These are phyloP conservation scores for Annulohypoxylon stygium DNA, from an alignment of 495 filamentous ascomycete genomes.

Conservation along the genomic window DNA sequence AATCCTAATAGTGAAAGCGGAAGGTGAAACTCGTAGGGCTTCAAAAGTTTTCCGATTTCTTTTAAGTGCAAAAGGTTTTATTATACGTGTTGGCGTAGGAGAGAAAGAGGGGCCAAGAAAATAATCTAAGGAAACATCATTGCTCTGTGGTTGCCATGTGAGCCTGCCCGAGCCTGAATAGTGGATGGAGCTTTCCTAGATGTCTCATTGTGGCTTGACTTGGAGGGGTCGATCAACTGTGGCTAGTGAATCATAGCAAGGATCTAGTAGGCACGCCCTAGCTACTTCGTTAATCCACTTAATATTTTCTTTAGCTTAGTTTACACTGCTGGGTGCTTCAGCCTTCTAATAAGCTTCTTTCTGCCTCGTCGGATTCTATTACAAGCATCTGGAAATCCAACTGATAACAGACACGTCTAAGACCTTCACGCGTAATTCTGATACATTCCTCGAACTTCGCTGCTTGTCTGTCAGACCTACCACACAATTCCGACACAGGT, in stretches of 20 bases:
- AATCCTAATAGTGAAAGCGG: slow-evolving; percentile 1
- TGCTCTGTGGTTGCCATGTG: slow-evolving; percentile 48
- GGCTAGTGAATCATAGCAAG: neutral
- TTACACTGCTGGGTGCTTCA: slow-evolving; percentile 10
- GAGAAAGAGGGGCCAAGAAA: slow-evolving; percentile 48
- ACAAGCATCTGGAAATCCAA: slow-evolving; percentile 9
- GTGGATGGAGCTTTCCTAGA: slow-evolving; percentile 32
- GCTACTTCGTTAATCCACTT: neutral
- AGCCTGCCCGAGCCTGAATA: slow-evolving; percentile 49
- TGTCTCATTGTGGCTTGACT: slow-evolving; percentile 31
- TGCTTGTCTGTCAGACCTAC: slow-evolving; percentile 12
- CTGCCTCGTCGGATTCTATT: slow-evolving; percentile 42
- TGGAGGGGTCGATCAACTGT: slow-evolving; percentile 37
- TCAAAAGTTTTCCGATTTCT: slow-evolving; percentile 11
- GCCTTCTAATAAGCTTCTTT: slow-evolving; percentile 34
- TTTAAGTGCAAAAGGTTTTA: slow-evolving; percentile 32
- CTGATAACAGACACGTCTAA: slow-evolving; percentile 10
- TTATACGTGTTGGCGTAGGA: slow-evolving; percentile 35
- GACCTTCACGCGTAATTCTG: neutral
- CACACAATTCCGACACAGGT: neutral
- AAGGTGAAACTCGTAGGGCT: neutral
- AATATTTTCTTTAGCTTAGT: slow-evolving; percentile 23
- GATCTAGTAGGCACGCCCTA: neutral
- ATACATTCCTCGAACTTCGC: slow-evolving; percentile 12
- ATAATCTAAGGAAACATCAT: slow-evolving; percentile 31